Percentiles rank a stretch among this genome's conserved stretches.
Evolutionary conservation across 1,139 yeast genomes (phyloP).

Genomic region (Pichia sp.): DNA sequence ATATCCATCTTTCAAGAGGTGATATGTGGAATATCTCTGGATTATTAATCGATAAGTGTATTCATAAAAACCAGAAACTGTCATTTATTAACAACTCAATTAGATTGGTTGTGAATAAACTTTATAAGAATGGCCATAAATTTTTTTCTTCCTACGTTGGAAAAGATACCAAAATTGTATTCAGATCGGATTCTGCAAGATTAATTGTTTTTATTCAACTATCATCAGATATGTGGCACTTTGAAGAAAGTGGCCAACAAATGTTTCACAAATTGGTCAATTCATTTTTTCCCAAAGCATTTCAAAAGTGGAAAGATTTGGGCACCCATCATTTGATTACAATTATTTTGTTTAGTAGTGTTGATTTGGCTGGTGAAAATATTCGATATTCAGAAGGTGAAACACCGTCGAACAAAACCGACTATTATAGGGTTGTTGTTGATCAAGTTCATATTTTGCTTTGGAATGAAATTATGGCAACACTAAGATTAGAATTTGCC

Average conservation of each 20-base stretch:
- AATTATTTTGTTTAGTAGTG: conserved; percentile 78
- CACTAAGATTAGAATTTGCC: conserved; percentile 76
- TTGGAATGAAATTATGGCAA: conserved; percentile 92
- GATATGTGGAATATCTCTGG: conserved; percentile 89
- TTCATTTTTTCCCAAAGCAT: conserved; percentile 82
- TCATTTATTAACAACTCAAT: conserved; percentile 52
- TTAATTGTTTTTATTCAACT: conserved; percentile 79
- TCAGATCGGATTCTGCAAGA: conserved; percentile 85
- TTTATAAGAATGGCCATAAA: conserved; percentile 66
- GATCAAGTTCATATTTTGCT: conserved; percentile 80
- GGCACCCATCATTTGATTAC: conserved; percentile 90
- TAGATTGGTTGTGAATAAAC: conserved; percentile 57
- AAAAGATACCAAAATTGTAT: conserved; percentile 69
- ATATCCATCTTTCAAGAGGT: conserved; percentile 76
- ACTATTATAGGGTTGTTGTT: conserved; percentile 87
- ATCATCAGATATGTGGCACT: conserved; percentile 96
- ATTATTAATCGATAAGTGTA: conserved; percentile 53
- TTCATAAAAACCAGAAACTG: conserved; percentile 60
- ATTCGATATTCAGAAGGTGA: conserved; percentile 67
- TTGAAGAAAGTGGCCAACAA: conserved; percentile 93
- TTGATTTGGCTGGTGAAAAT: conserved; percentile 57
- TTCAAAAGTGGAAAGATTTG: conserved; percentile 78
- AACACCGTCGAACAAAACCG: conserved; percentile 57
- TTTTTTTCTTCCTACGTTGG: conserved; percentile 63
- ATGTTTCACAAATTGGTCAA: conserved; percentile 89